Base-by-base conservation (phyloP, 768 basidiomycete genomes). In the Trametes gibbosa region DNA sequence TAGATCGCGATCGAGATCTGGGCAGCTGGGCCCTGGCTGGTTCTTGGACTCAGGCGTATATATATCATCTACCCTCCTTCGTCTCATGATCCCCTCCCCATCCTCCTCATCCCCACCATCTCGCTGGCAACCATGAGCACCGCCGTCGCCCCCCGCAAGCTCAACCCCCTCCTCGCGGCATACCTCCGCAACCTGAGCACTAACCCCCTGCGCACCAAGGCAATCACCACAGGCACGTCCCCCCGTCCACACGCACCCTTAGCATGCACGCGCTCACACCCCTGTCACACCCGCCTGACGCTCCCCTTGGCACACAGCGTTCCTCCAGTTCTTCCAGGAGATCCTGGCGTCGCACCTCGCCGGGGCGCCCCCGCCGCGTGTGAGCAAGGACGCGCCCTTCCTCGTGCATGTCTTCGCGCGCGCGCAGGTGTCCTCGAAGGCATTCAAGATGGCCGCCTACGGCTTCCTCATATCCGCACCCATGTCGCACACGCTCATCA, bases 391-490 rank as follows among this genome's bases (percentile, higher is more conserved):
- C 75, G 81, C 84, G 1, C 78, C 87, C 2, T 61, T 76, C 23
- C 67, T 84, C 61, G 66, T 78, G 51, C 84, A 81, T 63, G 68
- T 75, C 17, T 79, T 89, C 48, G 84, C 82, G 5, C 75, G 72
- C 47, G 75, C 75, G 5, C 85, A 89, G 69, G 72, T 93, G 51
- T 79, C 91, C 69, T 57, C 76, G 60, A 88, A 85, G 66, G 90
- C 93, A 7, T 55, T 89, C 66, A 92, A 95, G 73, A 92, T 95
- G 87, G 89, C 84, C 0, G 50, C 87, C 21, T 94, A 92, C 68
- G 93, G 93, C 59, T 84, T 89, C 75, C 78, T 89, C 64, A 80
- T 95, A 40, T 91, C 91, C 13, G 93, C 92, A 6, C 93, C 93
- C 0, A 70, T 95, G 29, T 80, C 84, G 41, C 93, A 95, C 68